Base-by-base conservation (phyloP, 176 grass and related monocot genomes). In the Aegilops sharonensis region DNA sequence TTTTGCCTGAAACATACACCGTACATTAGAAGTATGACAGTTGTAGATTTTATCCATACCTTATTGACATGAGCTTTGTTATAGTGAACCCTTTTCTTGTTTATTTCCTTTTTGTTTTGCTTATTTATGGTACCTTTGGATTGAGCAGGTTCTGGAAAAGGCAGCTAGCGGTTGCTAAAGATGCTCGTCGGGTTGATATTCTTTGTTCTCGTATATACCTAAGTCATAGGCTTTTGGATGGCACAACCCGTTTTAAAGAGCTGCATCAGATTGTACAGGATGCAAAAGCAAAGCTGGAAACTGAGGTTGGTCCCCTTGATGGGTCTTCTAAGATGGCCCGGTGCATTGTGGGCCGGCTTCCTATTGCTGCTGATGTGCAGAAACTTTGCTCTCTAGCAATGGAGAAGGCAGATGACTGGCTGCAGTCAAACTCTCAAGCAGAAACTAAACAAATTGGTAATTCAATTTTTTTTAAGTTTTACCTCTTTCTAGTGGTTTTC, bases 121-220 rank as follows among this genome's bases (percentile, higher is more conserved):
- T 24, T 54, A 56, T 57, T 83, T 63, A 74, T 29, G 35, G 39
- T 29, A 15, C 29, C 80, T 84, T 92, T 92, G 25, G 54, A 70
- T 89, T 88, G 63, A 81, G 66, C 85, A 99, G 97, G 85, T 94
- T 63, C 85, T 99, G 97, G 97, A 99, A 88, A 89, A 89, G 94
- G 81, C 97, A 99, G 83, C 83, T 99, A 62, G 83, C 77, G 21
- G 91, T 96, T 86, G 97, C 97, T 21, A 99, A 94, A 88, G 97
- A 99, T 91, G 92, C 97, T 65, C 94, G 97, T 27, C 90, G 97
- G 45, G 92, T 99, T 71, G 97, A 99, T 86, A 88, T 85, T 90
- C 90, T 99, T 36, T 99, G 97, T 78, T 91, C 90, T 45, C 90
- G 97, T 72, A 99, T 99, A 84, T 93, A 89, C 78, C 74, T 96